These are phyloP conservation scores for Scheffersomyces ergatensis DNA, from an alignment of 805 yeast species.

Conservation along the genomic window DNA sequence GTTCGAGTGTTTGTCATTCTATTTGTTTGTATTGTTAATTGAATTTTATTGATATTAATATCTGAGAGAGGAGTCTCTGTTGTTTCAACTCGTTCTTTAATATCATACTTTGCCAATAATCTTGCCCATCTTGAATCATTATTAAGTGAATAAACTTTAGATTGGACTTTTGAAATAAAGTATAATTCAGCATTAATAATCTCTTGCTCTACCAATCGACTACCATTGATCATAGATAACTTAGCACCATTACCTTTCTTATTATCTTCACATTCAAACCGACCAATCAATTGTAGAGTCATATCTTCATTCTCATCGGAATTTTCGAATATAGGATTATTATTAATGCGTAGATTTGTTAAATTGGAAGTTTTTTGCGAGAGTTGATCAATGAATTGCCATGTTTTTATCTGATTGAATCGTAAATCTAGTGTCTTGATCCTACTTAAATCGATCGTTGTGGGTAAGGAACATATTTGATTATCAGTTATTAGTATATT, in stretches of 20 bases:
- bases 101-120: conserved; percentile 35
- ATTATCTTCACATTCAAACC: conserved; percentile 27
- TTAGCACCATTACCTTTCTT: conserved; percentile 12
- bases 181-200: conserved; percentile 67
- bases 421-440: conserved; percentile 45
- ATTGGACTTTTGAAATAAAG: conserved; percentile 52
- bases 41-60: conserved; percentile 1
- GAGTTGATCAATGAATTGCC: conserved; percentile 46
- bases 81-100: conserved; percentile 8
- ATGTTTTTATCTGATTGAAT: conserved; percentile 43
- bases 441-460: not conserved
- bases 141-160: conserved; percentile 17
- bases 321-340: conserved; percentile 48
- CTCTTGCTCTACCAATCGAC: conserved; percentile 42
- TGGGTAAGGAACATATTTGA: conserved; percentile 14
- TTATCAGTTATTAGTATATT: conserved; percentile 38
- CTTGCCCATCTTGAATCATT: conserved; percentile 38
- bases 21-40: conserved; percentile 6
- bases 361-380: conserved; percentile 38
- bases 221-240: conserved; percentile 56
- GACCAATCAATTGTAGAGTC: conserved; percentile 43
- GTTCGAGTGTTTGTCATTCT: conserved; percentile 9
- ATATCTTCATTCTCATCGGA: conserved; percentile 13
- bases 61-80: not conserved
- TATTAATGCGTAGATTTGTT: conserved; percentile 44